Base-by-base conservation (phyloP, 352 stramenopile species). In the Globisporangium mamillatum region DNA sequence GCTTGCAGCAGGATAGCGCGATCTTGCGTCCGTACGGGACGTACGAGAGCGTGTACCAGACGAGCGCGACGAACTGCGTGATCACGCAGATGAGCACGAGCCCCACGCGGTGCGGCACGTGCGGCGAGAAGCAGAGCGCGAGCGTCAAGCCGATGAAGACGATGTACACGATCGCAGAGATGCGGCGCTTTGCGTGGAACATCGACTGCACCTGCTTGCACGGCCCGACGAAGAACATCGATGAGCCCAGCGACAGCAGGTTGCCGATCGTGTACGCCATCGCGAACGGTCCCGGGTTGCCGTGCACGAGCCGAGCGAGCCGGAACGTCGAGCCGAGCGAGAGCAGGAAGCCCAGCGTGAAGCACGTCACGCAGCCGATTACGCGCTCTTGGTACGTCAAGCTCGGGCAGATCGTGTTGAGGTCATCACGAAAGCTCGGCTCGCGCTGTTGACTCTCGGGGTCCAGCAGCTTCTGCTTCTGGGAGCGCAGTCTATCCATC, bases 21-120 rank as follows among this genome's bases (percentile, higher is more conserved):
- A 93, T 91, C 38, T 76, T 81, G 66, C 89, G 86, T n/a, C 84
- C 89, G 68, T 94, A 97, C 1, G 89, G 89, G 0, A 97, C 76
- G 72, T 94, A 97, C n/a, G 88, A 95, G 16, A 95, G 70, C 64
- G 85, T 94, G 75, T 95, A 95, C 89, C 89, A 97, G 12, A 92
- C 53, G 29, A 95, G 81, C 59, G 89, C 85, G 14, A 82, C 18
- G 68, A 94, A 94, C 73, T 97, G 89, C 34, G 85, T 77, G 4
- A 90, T 25, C 25, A 97, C 83, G 4, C 81, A 92, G 7, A 95
- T 32, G 63, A 95, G 69, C 55, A 96, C 83, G 20, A 94, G 70
- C 10, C 82, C 70, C 18, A 91, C 66, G 34, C 89, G 89, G 66
- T 93, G 82, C 34, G 88, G 84, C 14, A 94, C 74, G 60, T 85